Percentiles rank a stretch among this genome's conserved stretches.
phyloP scores from a whole-genome alignment of 2,329 filamentous ascomycete species.

The Neonectria coccinea region DNA sequence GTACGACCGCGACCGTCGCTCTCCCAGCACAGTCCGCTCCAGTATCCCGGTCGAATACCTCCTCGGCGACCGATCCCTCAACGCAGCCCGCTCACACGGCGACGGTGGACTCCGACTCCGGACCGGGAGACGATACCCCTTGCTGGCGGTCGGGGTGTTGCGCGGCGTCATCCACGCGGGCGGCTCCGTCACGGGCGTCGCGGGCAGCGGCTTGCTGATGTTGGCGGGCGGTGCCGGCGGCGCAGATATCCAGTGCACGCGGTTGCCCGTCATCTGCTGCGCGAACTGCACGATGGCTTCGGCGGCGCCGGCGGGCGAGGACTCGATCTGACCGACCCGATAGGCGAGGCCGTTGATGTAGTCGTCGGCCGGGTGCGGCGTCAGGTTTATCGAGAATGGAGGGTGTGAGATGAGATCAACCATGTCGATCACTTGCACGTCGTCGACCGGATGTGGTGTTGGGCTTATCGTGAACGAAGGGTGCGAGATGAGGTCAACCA shows the following conservation, averaged over 20 bases:
- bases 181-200: constrained; percentile 45
- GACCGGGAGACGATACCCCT: not conserved
- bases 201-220: constrained; percentile 47
- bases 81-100: not conserved
- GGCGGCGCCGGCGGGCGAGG: constrained; percentile 42
- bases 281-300: constrained; percentile 47
- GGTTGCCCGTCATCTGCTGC: constrained; percentile 19
- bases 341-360: constrained; percentile 48
- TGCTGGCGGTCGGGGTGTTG: no score
- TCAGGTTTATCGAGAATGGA: constrained; percentile 25
- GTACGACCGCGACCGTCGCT: not conserved
- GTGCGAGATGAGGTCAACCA: constrained; percentile 38
- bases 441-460: constrained; percentile 23
- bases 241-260: constrained; percentile 10
- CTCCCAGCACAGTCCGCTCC: not conserved
- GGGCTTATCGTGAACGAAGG: constrained; percentile 27
- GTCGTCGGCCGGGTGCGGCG: constrained; percentile 25
- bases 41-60: not conserved
- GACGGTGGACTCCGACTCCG: constrained; percentile 5
- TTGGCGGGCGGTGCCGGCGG: not conserved
- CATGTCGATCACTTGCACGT: constrained; percentile 20
- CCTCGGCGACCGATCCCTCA: constrained; percentile 4
- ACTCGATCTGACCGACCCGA: constrained; percentile 49
- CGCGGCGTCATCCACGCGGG: constrained; percentile 35
- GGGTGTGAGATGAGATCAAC: constrained; percentile 38